Percentiles rank a stretch among this genome's conserved stretches.
Evolutionary conservation across 768 basidiomycete genomes (phyloP).

Genomic region (Leccinum variicolor): DNA sequence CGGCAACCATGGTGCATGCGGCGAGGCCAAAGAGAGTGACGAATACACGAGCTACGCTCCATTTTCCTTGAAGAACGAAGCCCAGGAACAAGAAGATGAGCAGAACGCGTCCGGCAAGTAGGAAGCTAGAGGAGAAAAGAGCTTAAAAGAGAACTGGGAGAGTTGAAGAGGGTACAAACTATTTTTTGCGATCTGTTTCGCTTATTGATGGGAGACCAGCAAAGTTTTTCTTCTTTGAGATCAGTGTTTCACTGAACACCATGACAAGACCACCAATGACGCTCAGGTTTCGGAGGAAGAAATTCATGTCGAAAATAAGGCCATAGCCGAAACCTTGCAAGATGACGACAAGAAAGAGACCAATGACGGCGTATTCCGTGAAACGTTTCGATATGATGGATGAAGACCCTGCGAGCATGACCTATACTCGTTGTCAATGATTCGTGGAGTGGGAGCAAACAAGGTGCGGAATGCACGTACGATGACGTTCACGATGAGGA

Average conservation of each 20-base stretch:
- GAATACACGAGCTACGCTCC: constrained; percentile 82
- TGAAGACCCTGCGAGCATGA: constrained; percentile 82
- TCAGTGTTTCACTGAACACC: constrained; percentile 97
- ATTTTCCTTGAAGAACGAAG: constrained; percentile 90
- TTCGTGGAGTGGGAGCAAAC: not conserved
- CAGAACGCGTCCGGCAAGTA: constrained; percentile 93
- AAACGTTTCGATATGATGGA: constrained; percentile 84
- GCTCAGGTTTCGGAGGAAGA: constrained; percentile 98
- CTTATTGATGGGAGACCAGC: constrained; percentile 87
- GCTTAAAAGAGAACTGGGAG: constrained; percentile 1
- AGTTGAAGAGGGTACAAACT: constrained; percentile 50
- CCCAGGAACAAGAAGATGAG: constrained; percentile 99
- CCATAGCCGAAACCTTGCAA: constrained; percentile 98
- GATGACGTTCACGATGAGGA: constrained; percentile 87
- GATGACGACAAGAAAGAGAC: constrained; percentile 87
- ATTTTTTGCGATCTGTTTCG: constrained; percentile 98
- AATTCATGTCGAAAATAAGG: constrained; percentile 98
- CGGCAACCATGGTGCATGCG: constrained; percentile 93
- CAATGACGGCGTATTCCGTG: constrained; percentile 86
- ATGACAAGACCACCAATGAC: constrained; percentile 98
- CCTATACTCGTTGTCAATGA: constrained; percentile 41
- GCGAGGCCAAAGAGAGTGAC: constrained; percentile 88
- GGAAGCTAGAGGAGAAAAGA: constrained; percentile 59
- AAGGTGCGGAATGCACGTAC: constrained; percentile 46
- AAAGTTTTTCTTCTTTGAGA: constrained; percentile 81